A percentile compares a stretch with the other conserved stretches of the same genome.
phyloP scores from a whole-genome alignment of 2,329 filamentous ascomycete species.

The Chrysoporthe deuterocubensis region DNA sequence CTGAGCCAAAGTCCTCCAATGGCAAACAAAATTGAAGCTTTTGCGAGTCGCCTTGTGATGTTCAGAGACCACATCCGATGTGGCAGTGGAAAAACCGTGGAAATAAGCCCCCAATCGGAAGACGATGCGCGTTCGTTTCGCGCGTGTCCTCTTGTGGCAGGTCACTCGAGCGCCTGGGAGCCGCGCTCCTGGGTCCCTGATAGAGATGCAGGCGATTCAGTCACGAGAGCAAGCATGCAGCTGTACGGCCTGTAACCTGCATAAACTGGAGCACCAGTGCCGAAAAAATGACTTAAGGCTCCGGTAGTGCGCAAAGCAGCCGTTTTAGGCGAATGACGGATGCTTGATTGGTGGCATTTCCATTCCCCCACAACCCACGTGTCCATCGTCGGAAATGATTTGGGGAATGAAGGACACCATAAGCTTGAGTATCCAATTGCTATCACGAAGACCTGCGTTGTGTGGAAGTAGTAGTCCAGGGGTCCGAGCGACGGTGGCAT shows the following conservation, averaged over 20 bases:
- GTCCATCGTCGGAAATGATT: background rate
- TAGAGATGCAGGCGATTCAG: background rate
- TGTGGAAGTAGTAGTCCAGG: background rate
- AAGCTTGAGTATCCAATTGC: background rate
- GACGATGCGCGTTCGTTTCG: background rate
- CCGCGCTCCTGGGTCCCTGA: background rate
- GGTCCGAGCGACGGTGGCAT: background rate
- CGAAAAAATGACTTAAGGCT: background rate
- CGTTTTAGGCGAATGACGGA: background rate
- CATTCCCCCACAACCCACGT: background rate
- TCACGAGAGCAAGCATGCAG: background rate
- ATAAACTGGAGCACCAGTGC: background rate
- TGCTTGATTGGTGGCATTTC: constrained; percentile 13
- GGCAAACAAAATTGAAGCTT: constrained; percentile 6
- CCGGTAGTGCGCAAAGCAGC: background rate
- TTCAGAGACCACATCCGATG: background rate
- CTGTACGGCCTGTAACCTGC: background rate
- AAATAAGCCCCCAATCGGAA: constrained; percentile 13
- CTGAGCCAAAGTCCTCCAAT: constrained; percentile 19
- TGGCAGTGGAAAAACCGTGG: background rate
- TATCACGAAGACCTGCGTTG: too few species aligned
- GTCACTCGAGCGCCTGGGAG: background rate
- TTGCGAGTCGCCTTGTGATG: background rate
- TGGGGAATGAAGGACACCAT: background rate
- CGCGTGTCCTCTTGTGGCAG: constrained; percentile 4